A percentile compares a stretch with the other conserved stretches of the same genome.
Conservation (phyloP, 768 basidiomycete species). For the Leucocoprinus leucothites region DNA sequence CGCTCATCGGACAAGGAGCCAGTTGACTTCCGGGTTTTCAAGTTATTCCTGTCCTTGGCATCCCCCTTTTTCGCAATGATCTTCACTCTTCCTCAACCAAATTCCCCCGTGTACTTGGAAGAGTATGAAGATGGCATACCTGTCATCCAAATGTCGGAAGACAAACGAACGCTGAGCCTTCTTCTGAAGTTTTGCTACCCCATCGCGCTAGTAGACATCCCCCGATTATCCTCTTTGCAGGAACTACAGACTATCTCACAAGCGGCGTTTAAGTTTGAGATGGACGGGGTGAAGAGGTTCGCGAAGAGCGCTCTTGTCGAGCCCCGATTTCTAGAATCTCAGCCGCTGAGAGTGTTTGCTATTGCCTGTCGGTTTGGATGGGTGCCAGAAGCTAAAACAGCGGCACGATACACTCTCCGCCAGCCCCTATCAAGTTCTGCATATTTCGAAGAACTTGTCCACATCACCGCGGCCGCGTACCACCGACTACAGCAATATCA, state of each 20-base stretch:
- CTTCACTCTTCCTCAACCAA: constrained; percentile 50
- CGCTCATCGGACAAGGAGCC: constrained; percentile 47
- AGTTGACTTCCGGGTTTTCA: constrained; percentile 51
- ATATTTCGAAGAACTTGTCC: constrained; percentile 32
- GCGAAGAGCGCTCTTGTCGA: constrained; percentile 26
- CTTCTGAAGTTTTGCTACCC: constrained; percentile 50
- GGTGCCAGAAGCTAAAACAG: constrained; percentile 28
- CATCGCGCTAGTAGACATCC: constrained; percentile 30
- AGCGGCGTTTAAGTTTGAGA: constrained; percentile 49
- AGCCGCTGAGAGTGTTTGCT: constrained; percentile 40
- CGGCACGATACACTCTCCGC: constrained; percentile 32
- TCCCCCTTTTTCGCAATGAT: constrained; percentile 58
- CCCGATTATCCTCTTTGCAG: constrained; percentile 32
- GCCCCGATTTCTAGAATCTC: constrained; percentile 31
- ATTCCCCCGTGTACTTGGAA: constrained; percentile 19
- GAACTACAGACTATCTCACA: constrained; percentile 40
- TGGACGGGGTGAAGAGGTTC: constrained; percentile 39
- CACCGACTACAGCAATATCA: constrained; percentile 41
- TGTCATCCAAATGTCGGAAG: constrained; percentile 47
- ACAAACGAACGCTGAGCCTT: constrained; percentile 34
- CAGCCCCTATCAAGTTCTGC: constrained; percentile 25
- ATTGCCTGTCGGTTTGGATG: constrained; percentile 39
- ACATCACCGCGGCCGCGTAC: constrained; percentile 37
- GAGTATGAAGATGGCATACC: constrained; percentile 30
- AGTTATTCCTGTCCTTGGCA: constrained; percentile 48